Evolutionary conservation across 179 eudicot genomes (phyloP).

Genomic region (Spergularia azorica): DNA sequence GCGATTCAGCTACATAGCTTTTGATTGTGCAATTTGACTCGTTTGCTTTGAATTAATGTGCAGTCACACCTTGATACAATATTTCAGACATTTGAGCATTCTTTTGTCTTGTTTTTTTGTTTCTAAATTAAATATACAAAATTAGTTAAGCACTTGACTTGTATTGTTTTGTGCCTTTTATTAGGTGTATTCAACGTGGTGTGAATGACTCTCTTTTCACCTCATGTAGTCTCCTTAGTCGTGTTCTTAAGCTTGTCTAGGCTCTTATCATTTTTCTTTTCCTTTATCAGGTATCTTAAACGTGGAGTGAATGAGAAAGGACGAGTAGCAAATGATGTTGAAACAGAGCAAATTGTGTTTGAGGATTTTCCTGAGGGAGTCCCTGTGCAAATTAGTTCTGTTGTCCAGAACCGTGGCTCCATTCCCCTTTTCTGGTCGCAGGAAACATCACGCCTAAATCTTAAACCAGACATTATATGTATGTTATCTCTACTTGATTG

Average conservation of each 20-base stretch:
- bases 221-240: background rate
- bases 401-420: slow-evolving; percentile 97
- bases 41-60: no score
- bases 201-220: background rate
- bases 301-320: slow-evolving; percentile 97
- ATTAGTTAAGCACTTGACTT: background rate
- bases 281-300: slow-evolving; percentile 64
- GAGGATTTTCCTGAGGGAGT: slow-evolving; percentile 81
- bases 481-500: slow-evolving; percentile 32
- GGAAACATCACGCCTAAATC: slow-evolving; percentile 90
- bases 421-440: slow-evolving; percentile 99
- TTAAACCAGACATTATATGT: slow-evolving; percentile 91
- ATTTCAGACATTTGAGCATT: no score
- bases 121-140: background rate
- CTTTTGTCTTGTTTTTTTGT: background rate
- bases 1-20: no score
- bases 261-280: background rate
- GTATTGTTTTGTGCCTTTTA: background rate
- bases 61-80: no score
- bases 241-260: background rate
- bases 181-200: background rate
- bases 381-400: slow-evolving; percentile 68
- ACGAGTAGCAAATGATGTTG: slow-evolving; percentile 98
- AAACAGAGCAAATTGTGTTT: slow-evolving; percentile 90
- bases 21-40: no score